Conservation (phyloP, 139 green algal genomes). For the Coelastrella sp. region DNA sequence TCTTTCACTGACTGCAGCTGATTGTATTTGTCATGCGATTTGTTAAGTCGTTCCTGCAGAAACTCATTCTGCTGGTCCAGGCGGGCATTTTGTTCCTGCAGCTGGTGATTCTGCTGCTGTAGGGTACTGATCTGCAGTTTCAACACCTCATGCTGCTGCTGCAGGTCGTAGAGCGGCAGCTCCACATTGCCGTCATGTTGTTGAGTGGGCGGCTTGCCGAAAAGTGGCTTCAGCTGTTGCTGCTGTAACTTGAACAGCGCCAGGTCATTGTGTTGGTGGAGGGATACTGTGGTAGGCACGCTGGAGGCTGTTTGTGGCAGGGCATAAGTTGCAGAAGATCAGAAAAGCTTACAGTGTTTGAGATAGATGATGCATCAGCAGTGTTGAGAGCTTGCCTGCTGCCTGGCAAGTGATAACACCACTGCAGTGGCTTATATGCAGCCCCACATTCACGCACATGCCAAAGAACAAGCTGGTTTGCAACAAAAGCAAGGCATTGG, state of each 20-base stretch:
- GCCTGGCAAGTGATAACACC: too few species aligned
- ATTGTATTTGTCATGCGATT: not conserved
- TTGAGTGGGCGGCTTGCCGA: too few species aligned
- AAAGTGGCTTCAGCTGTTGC: not conserved
- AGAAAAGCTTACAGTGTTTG: too few species aligned
- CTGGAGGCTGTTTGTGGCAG: not conserved
- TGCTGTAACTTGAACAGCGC: not conserved
- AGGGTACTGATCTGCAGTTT: not conserved
- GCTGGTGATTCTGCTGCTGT: constrained; percentile 1
- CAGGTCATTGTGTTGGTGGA: not conserved
- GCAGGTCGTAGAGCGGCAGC: not conserved
- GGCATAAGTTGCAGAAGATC: too few species aligned
- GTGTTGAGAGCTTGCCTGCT: too few species aligned
- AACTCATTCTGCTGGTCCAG: not conserved
- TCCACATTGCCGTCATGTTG: not conserved
- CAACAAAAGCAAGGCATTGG: too few species aligned
- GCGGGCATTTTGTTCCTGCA: constrained; percentile 15
- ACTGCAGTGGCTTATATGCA: too few species aligned
- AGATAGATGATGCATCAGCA: too few species aligned
- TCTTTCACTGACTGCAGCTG: not conserved
- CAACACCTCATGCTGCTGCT: not conserved
- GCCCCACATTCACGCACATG: too few species aligned
- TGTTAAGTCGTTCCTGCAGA: not conserved
- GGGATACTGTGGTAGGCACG: not conserved
- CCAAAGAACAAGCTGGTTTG: too few species aligned